Evolutionary conservation across 331 rosid species (phyloP).

Genomic region (Spiraea crenata): DNA sequence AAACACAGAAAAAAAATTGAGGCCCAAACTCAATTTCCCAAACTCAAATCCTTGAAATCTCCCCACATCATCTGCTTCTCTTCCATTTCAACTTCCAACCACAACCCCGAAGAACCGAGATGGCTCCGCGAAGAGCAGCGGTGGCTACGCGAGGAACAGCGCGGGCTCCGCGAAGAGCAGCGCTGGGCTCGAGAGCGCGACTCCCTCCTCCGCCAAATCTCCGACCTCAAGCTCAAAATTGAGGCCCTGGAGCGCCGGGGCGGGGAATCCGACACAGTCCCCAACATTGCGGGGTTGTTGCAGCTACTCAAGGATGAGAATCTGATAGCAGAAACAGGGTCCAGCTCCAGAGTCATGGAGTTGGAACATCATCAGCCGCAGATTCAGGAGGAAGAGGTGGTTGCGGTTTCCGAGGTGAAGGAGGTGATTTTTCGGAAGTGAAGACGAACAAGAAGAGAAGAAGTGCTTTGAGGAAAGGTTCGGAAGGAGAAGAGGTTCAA

Average conservation of each 20-base stretch:
- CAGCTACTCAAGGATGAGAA: constrained; percentile 66
- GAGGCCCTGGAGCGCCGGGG: constrained; percentile 52
- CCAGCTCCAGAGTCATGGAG: constrained; percentile 32
- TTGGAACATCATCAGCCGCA: constrained; percentile 33
- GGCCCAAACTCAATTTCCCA: constrained; percentile 19
- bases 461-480: constrained; percentile 55
- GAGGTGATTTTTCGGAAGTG: constrained; percentile 30
- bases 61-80: constrained; percentile 29
- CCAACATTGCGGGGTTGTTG: constrained; percentile 45
- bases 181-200: constrained; percentile 71
- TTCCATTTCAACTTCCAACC: constrained; percentile 22
- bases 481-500: constrained; percentile 80
- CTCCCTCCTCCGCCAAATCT: constrained; percentile 54
- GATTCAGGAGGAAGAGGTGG: constrained; percentile 25
- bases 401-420: constrained; percentile 26
- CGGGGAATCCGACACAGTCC: constrained; percentile 40
- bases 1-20: too few relatives aligned
- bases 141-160: constrained; percentile 76
- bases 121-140: constrained; percentile 94
- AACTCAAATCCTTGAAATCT: constrained; percentile 31
- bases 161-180: constrained; percentile 77
- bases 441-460: constrained; percentile 38
- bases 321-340: constrained; percentile 49
- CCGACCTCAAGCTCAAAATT: constrained; percentile 59
- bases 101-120: constrained; percentile 50